Percentiles rank a stretch among this genome's conserved stretches.
phyloP scores from a whole-genome alignment of 2,329 filamentous ascomycete species.

The Pseudogymnoascus sp. region DNA sequence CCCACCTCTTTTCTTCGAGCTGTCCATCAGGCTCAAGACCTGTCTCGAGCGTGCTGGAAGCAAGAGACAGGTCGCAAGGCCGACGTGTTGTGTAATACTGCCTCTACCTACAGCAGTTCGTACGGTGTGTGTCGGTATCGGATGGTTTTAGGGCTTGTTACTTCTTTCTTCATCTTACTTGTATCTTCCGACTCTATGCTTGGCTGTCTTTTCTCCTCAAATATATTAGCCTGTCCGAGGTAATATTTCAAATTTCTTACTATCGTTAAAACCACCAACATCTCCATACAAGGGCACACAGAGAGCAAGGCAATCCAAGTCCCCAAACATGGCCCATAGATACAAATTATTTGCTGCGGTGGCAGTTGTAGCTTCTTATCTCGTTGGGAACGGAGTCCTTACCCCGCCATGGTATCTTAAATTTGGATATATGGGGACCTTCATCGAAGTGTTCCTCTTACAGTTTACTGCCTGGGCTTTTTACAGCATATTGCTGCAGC shows the following conservation, averaged over 20 bases:
- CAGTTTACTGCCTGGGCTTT: constrained; percentile 30
- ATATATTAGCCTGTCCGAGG: background rate
- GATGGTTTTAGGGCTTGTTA: background rate
- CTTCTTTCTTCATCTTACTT: background rate
- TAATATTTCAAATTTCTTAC: background rate
- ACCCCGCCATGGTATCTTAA: background rate
- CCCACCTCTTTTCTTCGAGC: background rate
- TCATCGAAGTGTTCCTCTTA: constrained; percentile 33
- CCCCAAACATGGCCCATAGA: background rate
- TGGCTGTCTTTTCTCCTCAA: background rate
- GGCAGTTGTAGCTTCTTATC: background rate
- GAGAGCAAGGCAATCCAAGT: background rate
- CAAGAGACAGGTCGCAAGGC: too few species aligned
- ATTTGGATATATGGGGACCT: constrained; percentile 31
- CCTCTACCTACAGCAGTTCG: background rate
- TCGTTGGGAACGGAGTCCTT: background rate
- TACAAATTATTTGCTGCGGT: background rate
- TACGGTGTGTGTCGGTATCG: background rate
- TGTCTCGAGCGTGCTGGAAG: background rate
- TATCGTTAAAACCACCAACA: background rate
- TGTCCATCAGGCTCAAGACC: background rate
- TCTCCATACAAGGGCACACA: background rate
- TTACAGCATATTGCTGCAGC: constrained; percentile 46
- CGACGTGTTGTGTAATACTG: background rate
- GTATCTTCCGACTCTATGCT: background rate